A percentile compares a stretch with the other conserved stretches of the same genome.
Conservation (phyloP, 2,329 filamentous ascomycete species). For the Calycina herbarum region DNA sequence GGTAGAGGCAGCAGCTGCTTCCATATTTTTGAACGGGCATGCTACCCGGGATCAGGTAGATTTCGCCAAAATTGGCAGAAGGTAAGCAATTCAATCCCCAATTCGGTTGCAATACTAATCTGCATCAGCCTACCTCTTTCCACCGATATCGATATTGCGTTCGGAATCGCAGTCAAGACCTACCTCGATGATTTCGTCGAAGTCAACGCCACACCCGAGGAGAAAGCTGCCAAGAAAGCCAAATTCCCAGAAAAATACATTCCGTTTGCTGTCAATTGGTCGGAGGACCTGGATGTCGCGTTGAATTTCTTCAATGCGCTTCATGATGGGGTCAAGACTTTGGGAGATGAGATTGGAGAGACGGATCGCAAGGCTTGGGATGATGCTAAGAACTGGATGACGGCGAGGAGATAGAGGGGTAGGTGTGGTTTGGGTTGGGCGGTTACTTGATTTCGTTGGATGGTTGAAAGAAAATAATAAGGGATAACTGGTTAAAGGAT, state of each 20-base stretch:
- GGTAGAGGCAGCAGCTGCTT: constrained; percentile 76
- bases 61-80: constrained; percentile 65
- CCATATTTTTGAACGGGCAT: constrained; percentile 79
- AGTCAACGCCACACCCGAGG: constrained; percentile 52
- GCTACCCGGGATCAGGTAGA: constrained; percentile 66
- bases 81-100: constrained; percentile 50
- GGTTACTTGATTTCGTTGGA: constrained; percentile 15
- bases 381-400: constrained; percentile 54
- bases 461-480: background rate
- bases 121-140: constrained; percentile 62
- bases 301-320: constrained; percentile 60
- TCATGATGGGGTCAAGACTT: constrained; percentile 55
- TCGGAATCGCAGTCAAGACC: constrained; percentile 78
- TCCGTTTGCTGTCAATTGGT: constrained; percentile 58
- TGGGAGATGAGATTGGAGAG: constrained; percentile 50
- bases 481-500: background rate
- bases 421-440: constrained; percentile 29
- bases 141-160: constrained; percentile 68
- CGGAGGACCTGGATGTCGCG: constrained; percentile 59
- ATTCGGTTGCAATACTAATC: constrained; percentile 21
- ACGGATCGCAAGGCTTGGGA: constrained; percentile 54
- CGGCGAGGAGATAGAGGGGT: constrained; percentile 27
- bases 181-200: constrained; percentile 71
- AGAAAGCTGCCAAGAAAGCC: constrained; percentile 46
- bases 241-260: constrained; percentile 51